Conservation (phyloP, 2,329 filamentous ascomycete genomes). For the Nannizziopsis barbatae region DNA sequence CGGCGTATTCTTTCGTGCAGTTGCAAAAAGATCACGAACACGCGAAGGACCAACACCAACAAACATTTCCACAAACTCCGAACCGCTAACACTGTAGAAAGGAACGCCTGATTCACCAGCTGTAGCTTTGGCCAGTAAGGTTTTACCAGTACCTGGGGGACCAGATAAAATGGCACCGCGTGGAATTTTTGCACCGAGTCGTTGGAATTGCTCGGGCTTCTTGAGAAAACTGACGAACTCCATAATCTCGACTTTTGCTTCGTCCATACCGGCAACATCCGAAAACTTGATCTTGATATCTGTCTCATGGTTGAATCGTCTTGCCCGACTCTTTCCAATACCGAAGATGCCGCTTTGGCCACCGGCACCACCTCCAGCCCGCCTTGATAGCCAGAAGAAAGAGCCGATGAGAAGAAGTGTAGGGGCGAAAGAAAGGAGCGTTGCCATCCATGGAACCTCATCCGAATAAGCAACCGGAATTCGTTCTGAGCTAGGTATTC, state of each 20-base stretch:
- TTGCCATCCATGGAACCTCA: slow-evolving; percentile 61
- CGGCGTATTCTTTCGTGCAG: slow-evolving; percentile 86
- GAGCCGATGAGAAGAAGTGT: slow-evolving; percentile 76
- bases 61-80: slow-evolving; percentile 99
- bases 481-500: slow-evolving; percentile 73
- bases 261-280: slow-evolving; percentile 95
- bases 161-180: slow-evolving; percentile 92
- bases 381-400: slow-evolving; percentile 66
- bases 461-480: slow-evolving; percentile 83
- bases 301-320: slow-evolving; percentile 94
- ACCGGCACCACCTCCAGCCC: slow-evolving; percentile 58
- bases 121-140: slow-evolving; percentile 89
- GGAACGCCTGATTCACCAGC: slow-evolving; percentile 93
- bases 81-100: slow-evolving; percentile 97
- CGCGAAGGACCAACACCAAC: slow-evolving; percentile 94
- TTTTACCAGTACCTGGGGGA: slow-evolving; percentile 98
- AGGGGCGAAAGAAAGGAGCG: slow-evolving; percentile 70
- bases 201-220: slow-evolving; percentile 83
- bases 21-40: slow-evolving; percentile 88
- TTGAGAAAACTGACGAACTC: slow-evolving; percentile 97
- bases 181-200: slow-evolving; percentile 92
- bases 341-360: slow-evolving; percentile 74
- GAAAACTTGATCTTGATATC: slow-evolving; percentile 94
- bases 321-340: slow-evolving; percentile 89
- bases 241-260: slow-evolving; percentile 97